These are phyloP conservation scores for Colletotrichum theobromicola DNA, from an alignment of 2,329 filamentous ascomycete genomes.

Conservation along the genomic window DNA sequence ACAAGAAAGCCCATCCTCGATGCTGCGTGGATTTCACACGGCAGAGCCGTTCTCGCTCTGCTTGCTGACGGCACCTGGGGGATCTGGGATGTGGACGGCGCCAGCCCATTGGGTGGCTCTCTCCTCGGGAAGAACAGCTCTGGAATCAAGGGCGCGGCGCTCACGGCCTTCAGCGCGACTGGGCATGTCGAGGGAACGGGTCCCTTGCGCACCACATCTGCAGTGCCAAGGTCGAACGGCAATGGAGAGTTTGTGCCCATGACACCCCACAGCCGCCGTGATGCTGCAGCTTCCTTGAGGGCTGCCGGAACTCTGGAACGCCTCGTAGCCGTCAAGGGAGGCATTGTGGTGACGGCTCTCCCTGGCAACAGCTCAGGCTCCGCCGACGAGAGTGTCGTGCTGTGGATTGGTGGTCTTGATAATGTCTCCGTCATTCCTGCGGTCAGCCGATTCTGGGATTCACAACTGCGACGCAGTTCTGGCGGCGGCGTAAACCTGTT, in stretches of 20 bases:
- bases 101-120: conserved; percentile 50
- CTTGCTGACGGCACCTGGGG: conserved; percentile 71
- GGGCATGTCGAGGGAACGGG: conserved; percentile 67
- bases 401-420: conserved; percentile 63
- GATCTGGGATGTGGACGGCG: conserved; percentile 69
- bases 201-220: conserved; percentile 45
- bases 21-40: conserved; percentile 66
- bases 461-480: conserved; percentile 56
- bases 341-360: conserved; percentile 54
- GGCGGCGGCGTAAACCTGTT: conserved; percentile 61
- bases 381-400: conserved; percentile 58
- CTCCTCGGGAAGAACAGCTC: conserved; percentile 56
- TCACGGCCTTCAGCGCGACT: conserved; percentile 62
- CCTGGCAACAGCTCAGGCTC: conserved; percentile 44
- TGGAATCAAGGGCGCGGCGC: conserved; percentile 61
- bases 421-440: conserved; percentile 62
- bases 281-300: conserved; percentile 51
- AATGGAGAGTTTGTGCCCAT: conserved; percentile 65
- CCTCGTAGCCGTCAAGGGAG: conserved; percentile 56
- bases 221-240: conserved; percentile 22
- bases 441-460: conserved; percentile 64
- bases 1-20: conserved; percentile 66
- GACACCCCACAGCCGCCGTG: conserved; percentile 66
- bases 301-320: conserved; percentile 53
- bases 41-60: conserved; percentile 62